Conservation (phyloP, 352 stramenopile genomes). For the Pythium volutum region DNA sequence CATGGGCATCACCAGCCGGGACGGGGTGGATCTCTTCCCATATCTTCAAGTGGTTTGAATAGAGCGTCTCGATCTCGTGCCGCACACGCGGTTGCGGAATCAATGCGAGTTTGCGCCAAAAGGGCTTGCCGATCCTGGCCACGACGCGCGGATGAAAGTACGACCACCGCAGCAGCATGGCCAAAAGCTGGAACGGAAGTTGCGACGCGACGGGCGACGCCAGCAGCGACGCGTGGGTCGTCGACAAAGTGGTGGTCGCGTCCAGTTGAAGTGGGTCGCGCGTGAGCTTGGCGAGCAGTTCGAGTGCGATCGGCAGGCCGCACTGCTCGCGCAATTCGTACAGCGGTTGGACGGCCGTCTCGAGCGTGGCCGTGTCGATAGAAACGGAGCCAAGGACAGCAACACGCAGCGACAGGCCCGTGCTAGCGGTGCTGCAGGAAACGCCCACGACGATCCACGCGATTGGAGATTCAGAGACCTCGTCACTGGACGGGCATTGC, state of each 20-base stretch:
- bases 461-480: background rate
- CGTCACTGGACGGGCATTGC: background rate
- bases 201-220: conserved; percentile 30
- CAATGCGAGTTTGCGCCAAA: conserved; percentile 46
- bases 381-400: background rate
- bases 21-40: conserved; percentile 28
- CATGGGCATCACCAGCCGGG: no score
- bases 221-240: conserved; percentile 20
- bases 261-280: background rate
- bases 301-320: conserved; percentile 53
- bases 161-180: conserved; percentile 68
- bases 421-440: background rate
- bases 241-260: background rate
- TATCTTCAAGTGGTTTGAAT: conserved; percentile 23
- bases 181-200: conserved; percentile 68
- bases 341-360: conserved; percentile 31
- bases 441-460: conserved; percentile 16
- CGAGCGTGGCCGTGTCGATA: background rate
- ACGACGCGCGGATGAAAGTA: conserved; percentile 60
- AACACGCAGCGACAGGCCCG: background rate
- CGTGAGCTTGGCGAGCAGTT: conserved; percentile 32
- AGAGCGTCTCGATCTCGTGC: conserved; percentile 32
- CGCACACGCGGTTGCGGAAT: conserved; percentile 45
- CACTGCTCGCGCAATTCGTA: conserved; percentile 40
- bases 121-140: conserved; percentile 32